phyloP scores from a whole-genome alignment of 306 rosid species.

The Phaseolus lunatus region DNA sequence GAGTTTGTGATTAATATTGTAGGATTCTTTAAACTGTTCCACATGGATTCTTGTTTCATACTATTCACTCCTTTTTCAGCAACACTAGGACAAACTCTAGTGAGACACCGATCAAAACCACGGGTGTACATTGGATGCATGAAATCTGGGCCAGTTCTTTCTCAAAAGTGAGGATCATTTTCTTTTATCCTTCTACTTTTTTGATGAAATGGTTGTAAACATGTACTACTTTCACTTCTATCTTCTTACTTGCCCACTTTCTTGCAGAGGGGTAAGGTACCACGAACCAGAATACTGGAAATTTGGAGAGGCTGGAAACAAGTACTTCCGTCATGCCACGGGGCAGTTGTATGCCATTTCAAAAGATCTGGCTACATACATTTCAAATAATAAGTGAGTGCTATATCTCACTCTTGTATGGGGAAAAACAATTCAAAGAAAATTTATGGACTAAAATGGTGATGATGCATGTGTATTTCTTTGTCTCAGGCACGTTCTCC shows the following conservation, averaged over 20 bases:
- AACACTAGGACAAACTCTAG: conserved; percentile 87
- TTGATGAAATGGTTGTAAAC: neutral
- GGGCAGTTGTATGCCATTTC: conserved; percentile 97
- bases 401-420: conserved; percentile 22
- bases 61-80: conserved; percentile 62
- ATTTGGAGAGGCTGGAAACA: conserved; percentile 96
- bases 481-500: conserved; percentile 84
- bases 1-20: neutral
- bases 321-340: conserved; percentile 97
- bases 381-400: conserved; percentile 85
- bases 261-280: conserved; percentile 91
- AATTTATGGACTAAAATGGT: conserved; percentile 12
- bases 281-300: conserved; percentile 99
- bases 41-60: neutral
- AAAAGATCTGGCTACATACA: conserved; percentile 85
- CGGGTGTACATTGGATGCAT: conserved; percentile 94
- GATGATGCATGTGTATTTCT: conserved; percentile 21
- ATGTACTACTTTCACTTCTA: conserved; percentile 26
- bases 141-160: conserved; percentile 98
- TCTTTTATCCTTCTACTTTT: neutral
- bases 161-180: conserved; percentile 72
- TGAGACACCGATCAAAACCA: conserved; percentile 80
- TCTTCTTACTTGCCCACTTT: conserved; percentile 47
- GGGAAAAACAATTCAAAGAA: conserved; percentile 9
- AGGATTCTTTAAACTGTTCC: neutral